phyloP scores from a whole-genome alignment of 768 basidiomycete genomes.

The Collybia nuda region DNA sequence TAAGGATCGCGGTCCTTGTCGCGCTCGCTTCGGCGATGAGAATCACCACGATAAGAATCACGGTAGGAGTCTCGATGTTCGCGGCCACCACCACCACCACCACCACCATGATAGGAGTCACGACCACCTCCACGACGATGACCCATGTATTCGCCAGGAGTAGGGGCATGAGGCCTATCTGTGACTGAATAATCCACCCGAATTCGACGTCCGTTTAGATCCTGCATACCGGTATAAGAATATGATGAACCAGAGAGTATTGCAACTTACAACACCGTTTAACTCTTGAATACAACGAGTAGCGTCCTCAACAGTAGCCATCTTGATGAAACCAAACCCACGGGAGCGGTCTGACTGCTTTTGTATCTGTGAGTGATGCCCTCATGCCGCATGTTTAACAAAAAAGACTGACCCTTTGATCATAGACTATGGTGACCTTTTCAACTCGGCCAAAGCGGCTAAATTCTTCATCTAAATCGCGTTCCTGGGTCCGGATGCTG shows the following conservation, averaged over 20 bases:
- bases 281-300: constrained; percentile 83
- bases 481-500: constrained; percentile 91
- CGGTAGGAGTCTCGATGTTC: constrained; percentile 35
- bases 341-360: constrained; percentile 89
- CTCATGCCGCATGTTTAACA: constrained; percentile 1
- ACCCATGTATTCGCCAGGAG: constrained; percentile 98
- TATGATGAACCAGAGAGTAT: background rate
- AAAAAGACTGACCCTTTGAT: constrained; percentile 78
- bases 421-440: constrained; percentile 96
- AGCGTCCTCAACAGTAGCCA: constrained; percentile 89
- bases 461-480: constrained; percentile 95
- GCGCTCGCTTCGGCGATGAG: constrained; percentile 51
- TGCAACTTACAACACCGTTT: constrained; percentile 79
- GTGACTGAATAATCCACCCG: constrained; percentile 98
- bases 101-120: constrained; percentile 32
- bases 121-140: constrained; percentile 59
- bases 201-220: constrained; percentile 92
- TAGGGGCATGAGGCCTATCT: constrained; percentile 90
- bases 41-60: constrained; percentile 49
- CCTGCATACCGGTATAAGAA: constrained; percentile 42
- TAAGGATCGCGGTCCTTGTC: constrained; percentile 61
- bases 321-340: constrained; percentile 97
- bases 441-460: constrained; percentile 85
- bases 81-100: constrained; percentile 21
- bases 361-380: constrained; percentile 12